phyloP scores from a whole-genome alignment of 2,329 filamentous ascomycete genomes.

The Fonsecaea multimorphosa region DNA sequence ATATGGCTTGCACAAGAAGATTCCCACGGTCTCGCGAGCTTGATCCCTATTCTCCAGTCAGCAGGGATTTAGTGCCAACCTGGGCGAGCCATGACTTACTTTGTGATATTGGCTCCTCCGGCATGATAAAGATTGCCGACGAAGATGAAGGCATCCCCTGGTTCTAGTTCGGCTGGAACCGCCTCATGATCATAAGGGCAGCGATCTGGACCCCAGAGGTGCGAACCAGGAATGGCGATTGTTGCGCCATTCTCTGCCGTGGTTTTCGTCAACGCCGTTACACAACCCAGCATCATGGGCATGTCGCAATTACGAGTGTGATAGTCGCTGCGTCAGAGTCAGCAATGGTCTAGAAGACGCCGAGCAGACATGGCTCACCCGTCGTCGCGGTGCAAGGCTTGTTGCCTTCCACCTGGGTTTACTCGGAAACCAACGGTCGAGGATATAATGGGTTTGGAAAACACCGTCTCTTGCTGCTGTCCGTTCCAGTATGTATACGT shows the following conservation, averaged over 20 bases:
- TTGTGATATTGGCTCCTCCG: slow-evolving; percentile 42
- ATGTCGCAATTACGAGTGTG: slow-evolving; percentile 46
- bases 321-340: slow-evolving; percentile 23
- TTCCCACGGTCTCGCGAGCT: slow-evolving; percentile 33
- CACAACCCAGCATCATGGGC: slow-evolving; percentile 49
- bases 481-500: slow-evolving; percentile 47
- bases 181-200: slow-evolving; percentile 36
- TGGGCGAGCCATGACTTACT: slow-evolving; percentile 19
- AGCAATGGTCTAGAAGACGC: slow-evolving; percentile 44
- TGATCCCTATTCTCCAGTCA: slow-evolving; percentile 28
- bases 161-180: slow-evolving; percentile 43
- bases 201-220: slow-evolving; percentile 39
- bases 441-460: slow-evolving; percentile 40
- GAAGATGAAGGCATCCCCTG: slow-evolving; percentile 49
- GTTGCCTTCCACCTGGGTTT: slow-evolving; percentile 38
- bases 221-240: slow-evolving; percentile 42
- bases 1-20: slow-evolving; percentile 34
- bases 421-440: slow-evolving; percentile 44
- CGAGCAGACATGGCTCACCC: slow-evolving; percentile 38
- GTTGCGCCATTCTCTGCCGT: slow-evolving; percentile 44
- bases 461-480: slow-evolving; percentile 34
- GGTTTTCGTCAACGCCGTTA: slow-evolving; percentile 44
- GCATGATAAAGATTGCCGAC: slow-evolving; percentile 46
- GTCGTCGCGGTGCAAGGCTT: slow-evolving; percentile 43
- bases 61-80: not conserved